Conservation (phyloP, 2,329 filamentous ascomycete species). For the Neocucurbitaria cava region DNA sequence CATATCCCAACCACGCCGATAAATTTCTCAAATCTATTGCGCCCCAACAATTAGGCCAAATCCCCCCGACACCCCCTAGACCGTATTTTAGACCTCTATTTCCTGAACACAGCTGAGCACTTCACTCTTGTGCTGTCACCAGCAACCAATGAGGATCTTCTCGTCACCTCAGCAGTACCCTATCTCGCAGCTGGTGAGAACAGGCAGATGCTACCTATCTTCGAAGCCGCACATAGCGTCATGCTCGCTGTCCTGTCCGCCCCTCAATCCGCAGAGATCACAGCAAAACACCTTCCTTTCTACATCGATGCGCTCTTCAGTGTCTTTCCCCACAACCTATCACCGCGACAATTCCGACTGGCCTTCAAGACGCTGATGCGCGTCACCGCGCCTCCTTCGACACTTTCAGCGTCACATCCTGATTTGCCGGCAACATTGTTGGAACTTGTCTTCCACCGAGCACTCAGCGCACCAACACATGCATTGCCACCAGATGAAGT, state of each 20-base stretch:
- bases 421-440: conserved; percentile 80
- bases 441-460: conserved; percentile 76
- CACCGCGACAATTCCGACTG: conserved; percentile 83
- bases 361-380: conserved; percentile 87
- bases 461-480: conserved; percentile 60
- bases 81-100: conserved; percentile 82
- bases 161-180: conserved; percentile 75
- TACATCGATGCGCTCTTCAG: conserved; percentile 83
- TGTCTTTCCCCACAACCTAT: conserved; percentile 80
- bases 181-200: conserved; percentile 71
- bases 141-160: conserved; percentile 71
- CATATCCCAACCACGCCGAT: conserved; percentile 70
- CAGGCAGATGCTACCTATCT: conserved; percentile 70
- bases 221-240: conserved; percentile 86
- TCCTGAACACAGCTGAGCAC: conserved; percentile 85
- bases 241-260: conserved; percentile 81
- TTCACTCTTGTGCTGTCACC: conserved; percentile 74
- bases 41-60: conserved; percentile 61
- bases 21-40: conserved; percentile 71
- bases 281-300: conserved; percentile 75
- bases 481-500: conserved; percentile 51
- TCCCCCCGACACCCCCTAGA: conserved; percentile 71
- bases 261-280: conserved; percentile 75
- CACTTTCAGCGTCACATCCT: conserved; percentile 74
- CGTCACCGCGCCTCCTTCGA: conserved; percentile 80